These are phyloP conservation scores for Podila epicladia DNA, from an alignment of 192 early-diverging fungal genomes.

Conservation along the genomic window DNA sequence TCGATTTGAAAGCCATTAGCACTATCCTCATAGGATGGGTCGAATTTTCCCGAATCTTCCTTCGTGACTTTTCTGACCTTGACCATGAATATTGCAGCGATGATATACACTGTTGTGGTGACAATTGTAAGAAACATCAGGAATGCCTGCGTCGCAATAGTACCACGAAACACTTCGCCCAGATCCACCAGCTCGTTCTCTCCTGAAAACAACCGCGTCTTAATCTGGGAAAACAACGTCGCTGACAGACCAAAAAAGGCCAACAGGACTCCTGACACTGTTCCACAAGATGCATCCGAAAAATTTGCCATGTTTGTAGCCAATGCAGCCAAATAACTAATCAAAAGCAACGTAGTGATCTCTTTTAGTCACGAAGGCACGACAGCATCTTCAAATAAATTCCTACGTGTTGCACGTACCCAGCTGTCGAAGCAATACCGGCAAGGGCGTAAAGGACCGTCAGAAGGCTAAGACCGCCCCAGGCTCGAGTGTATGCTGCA, in stretches of 20 bases:
- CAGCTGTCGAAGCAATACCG: constrained; percentile 45
- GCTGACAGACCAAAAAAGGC: constrained; percentile 51
- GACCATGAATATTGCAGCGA: constrained; percentile 41
- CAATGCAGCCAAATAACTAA: constrained; percentile 39
- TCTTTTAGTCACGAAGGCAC: not conserved
- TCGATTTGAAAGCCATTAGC: too few relatives aligned
- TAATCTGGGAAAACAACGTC: constrained; percentile 45
- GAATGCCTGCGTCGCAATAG: constrained; percentile 39
- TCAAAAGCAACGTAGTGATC: not conserved
- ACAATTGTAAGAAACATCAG: constrained; percentile 43
- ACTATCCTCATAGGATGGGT: not conserved
- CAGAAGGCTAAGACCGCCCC: constrained; percentile 43
- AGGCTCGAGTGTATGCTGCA: constrained; percentile 43
- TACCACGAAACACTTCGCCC: constrained; percentile 5
- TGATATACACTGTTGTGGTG: constrained; percentile 26
- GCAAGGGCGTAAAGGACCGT: constrained; percentile 45
- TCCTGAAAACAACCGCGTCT: constrained; percentile 41
- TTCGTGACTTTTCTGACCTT: constrained; percentile 26
- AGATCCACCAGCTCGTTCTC: constrained; percentile 5
- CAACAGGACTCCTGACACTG: constrained; percentile 41
- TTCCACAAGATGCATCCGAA: constrained; percentile 33
- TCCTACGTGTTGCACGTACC: constrained; percentile 15
- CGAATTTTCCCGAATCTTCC: constrained; percentile 11
- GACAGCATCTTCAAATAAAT: not conserved
- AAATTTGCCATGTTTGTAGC: constrained; percentile 53